phyloP scores from a whole-genome alignment of 2,329 filamentous ascomycete genomes.

The Xylariales sp. region DNA sequence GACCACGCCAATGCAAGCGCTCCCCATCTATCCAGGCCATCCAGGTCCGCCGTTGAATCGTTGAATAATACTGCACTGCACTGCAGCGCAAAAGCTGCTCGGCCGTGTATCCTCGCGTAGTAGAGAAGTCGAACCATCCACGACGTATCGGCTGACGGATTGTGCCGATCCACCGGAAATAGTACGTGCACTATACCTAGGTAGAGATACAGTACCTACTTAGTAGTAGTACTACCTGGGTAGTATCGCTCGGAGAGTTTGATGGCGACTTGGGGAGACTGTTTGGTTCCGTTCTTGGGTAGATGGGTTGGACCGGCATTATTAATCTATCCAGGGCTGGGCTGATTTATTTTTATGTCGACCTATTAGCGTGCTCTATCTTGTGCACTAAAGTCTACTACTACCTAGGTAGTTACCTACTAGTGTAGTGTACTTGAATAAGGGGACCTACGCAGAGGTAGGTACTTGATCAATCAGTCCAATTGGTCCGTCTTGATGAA shows the following conservation, averaged over 20 bases:
- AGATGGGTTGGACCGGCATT: slow-evolving; percentile 20
- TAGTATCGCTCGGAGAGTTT: slow-evolving; percentile 23
- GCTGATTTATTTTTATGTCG: slow-evolving; percentile 18
- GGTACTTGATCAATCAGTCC: background rate
- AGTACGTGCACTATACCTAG: background rate
- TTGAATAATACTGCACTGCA: no score
- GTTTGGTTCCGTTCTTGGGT: background rate
- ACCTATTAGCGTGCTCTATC: background rate
- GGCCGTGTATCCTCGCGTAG: slow-evolving; percentile 1
- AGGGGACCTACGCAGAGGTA: background rate
- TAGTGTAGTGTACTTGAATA: background rate
- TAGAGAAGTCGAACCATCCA: slow-evolving; percentile 15
- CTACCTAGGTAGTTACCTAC: no score
- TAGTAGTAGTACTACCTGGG: no score
- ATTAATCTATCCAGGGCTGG: slow-evolving; percentile 36
- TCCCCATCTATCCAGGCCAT: background rate
- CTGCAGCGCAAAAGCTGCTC: background rate
- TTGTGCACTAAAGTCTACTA: background rate
- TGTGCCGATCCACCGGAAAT: background rate
- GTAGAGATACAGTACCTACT: background rate
- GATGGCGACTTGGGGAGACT: background rate
- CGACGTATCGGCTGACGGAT: slow-evolving; percentile 19
- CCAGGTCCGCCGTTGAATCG: slow-evolving; percentile 7
- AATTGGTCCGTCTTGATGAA: background rate
- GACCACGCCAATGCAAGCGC: slow-evolving; percentile 17